Percentiles rank a stretch among this genome's conserved stretches.
Conservation (phyloP, 139 green algal species). For the Chlorella vulgaris region DNA sequence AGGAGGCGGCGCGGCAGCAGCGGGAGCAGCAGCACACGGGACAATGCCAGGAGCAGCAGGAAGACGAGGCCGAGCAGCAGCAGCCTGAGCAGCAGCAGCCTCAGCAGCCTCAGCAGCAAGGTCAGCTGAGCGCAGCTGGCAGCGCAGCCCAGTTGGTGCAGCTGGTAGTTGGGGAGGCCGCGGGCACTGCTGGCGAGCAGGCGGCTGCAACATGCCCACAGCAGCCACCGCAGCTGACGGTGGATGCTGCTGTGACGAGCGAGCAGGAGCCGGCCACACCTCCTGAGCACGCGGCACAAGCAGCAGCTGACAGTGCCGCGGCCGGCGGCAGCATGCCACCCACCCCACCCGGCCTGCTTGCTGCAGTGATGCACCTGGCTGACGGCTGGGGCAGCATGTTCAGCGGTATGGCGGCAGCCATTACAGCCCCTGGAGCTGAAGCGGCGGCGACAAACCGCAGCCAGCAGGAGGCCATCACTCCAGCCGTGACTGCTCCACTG, state of each 20-base stretch:
- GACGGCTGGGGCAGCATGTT: conserved; percentile 24
- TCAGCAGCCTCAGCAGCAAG: not conserved
- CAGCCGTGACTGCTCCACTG: too few relatives aligned
- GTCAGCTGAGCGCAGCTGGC: not conserved
- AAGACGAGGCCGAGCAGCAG: not conserved
- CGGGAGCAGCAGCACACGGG: too few relatives aligned
- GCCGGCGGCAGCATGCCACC: not conserved
- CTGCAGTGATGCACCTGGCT: conserved; percentile 27
- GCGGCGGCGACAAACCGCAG: not conserved
- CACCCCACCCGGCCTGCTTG: conserved; percentile 28
- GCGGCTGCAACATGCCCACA: too few relatives aligned
- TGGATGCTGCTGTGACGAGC: not conserved
- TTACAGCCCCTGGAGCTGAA: not conserved
- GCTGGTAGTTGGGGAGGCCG: too few relatives aligned
- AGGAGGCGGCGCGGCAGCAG: not conserved
- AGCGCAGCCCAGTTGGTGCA: not conserved
- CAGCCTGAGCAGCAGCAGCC: not conserved
- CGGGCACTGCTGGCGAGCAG: too few relatives aligned
- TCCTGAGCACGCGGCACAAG: not conserved
- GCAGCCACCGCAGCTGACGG: not conserved
- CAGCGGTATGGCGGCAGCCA: not conserved
- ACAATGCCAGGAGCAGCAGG: too few relatives aligned
- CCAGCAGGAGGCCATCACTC: too few relatives aligned
- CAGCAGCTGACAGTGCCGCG: not conserved
- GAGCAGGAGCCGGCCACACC: not conserved